Evolutionary conservation across 2,329 filamentous ascomycete species (phyloP).

Genomic region (Ascochyta lentis): DNA sequence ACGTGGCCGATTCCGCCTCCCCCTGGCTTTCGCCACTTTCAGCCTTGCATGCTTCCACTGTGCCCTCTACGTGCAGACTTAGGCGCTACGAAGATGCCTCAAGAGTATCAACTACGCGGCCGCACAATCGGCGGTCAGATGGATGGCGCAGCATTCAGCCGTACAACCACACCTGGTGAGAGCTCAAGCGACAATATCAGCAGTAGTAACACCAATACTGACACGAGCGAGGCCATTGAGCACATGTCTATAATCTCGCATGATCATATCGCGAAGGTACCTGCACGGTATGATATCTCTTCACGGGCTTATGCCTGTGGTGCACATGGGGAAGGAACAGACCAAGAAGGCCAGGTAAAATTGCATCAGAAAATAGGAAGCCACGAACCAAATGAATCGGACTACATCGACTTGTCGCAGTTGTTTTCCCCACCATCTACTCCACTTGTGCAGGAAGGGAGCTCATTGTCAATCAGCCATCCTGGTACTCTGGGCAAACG

Average conservation of each 20-base stretch:
- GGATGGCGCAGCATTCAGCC: slow-evolving; percentile 16
- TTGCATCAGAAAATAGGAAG: background rate
- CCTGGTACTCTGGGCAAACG: slow-evolving; percentile 20
- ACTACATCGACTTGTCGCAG: slow-evolving; percentile 8
- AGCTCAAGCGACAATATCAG: background rate
- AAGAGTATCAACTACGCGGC: background rate
- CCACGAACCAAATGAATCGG: background rate
- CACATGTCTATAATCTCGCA: background rate
- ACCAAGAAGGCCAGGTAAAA: background rate
- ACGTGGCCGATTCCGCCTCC: slow-evolving; percentile 32
- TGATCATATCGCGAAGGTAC: background rate
- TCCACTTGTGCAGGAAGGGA: background rate
- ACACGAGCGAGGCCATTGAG: slow-evolving; percentile 3
- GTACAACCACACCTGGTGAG: slow-evolving; percentile 6
- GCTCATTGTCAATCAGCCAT: slow-evolving; percentile 23
- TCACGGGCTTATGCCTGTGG: background rate
- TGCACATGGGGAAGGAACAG: background rate
- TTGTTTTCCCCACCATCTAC: background rate
- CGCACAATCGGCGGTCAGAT: slow-evolving; percentile 12
- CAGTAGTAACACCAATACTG: slow-evolving; percentile 1
- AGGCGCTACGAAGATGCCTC: slow-evolving; percentile 1
- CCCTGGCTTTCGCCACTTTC: slow-evolving; percentile 24
- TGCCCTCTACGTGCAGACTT: slow-evolving; percentile 30
- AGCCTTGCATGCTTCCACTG: slow-evolving; percentile 24
- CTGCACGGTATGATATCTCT: too few relatives aligned